Evolutionary conservation across 306 rosid genomes (phyloP), one percentile per base, ranked within the genome.

Genomic region (Cucurbita ficifolia): DNA sequence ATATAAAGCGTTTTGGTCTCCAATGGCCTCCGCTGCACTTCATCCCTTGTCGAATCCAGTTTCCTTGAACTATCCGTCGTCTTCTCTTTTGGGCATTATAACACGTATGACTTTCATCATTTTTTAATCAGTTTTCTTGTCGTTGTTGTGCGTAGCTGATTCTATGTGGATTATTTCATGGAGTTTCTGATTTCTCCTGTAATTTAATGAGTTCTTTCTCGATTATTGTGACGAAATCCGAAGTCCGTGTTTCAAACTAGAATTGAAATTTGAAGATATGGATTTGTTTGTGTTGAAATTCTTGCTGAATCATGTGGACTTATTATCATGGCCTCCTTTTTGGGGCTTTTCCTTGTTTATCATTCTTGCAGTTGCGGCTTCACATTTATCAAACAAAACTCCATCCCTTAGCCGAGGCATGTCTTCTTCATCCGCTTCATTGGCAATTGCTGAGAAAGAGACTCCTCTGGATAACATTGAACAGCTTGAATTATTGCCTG

Each of bases 401-500:
- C 74, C 16, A 51, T 10, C 29, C 8, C 54, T 51, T 7, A 50
- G 75, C 16, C 58, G 43, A 71, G 29, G 13, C 33, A 71, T 71
- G 75, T 51, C 61, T 51, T 49, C 48, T n/a, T 71, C 61, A 5
- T 35, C 75, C 10, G 13, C 61, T 51, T 50, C 59, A 24, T 13
- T 42, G 50, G 53, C 16, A 65, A 42, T 14, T 65, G 53, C 72
- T 21, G 73, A 22, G 42, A 19, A 68, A 46, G 73, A 6, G 56
- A 46, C 14, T 46, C 22, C 13, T 46, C 35, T 65, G 50, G 40
- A n/a, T 55, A 65, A 12, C 17, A 52, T 73, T 48, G 60, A 62
- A 42, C 75, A 45, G 59, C 42, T 70, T 71, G 82, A 62, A 19
- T 56, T 83, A 33, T 87, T 92, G 17, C 76, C n/a, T 48, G 82